A percentile compares a stretch with the other conserved stretches of the same genome.
Evolutionary conservation across 305 asterid genomes (phyloP).

Genomic region (Fraxinus greggii): DNA sequence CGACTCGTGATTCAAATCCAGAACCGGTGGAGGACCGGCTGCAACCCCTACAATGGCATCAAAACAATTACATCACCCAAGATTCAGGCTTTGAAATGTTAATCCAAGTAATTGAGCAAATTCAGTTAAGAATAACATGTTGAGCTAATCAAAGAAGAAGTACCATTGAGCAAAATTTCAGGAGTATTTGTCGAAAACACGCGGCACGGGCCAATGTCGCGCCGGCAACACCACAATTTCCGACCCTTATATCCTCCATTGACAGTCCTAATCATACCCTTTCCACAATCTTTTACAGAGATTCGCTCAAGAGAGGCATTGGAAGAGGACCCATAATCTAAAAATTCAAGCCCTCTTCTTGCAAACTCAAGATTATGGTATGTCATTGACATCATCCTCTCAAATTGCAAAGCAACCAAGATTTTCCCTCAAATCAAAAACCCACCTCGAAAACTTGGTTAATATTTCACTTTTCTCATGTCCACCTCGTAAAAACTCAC

Average conservation of each 20-base stretch:
- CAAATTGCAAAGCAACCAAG: constrained; percentile 15
- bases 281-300: constrained; percentile 34
- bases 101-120: constrained; percentile 1
- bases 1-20: constrained; percentile 30
- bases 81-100: background rate
- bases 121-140: background rate
- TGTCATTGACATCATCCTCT: constrained; percentile 67
- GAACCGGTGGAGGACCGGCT: constrained; percentile 50
- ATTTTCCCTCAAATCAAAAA: constrained; percentile 27
- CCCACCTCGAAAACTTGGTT: constrained; percentile 42
- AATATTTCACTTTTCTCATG: constrained; percentile 28
- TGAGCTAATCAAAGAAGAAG: background rate
- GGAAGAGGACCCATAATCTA: constrained; percentile 69
- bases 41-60: constrained; percentile 40
- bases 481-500: constrained; percentile 24
- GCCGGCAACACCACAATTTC: constrained; percentile 47
- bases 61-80: constrained; percentile 26
- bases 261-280: constrained; percentile 44
- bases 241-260: constrained; percentile 40
- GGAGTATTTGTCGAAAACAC: constrained; percentile 66
- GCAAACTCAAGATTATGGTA: constrained; percentile 65
- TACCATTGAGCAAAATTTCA: constrained; percentile 63
- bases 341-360: constrained; percentile 53
- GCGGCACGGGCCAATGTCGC: constrained; percentile 51
- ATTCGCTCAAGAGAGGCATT: constrained; percentile 46